Conservation (phyloP, 225 moss, liverwort and hornwort genomes). For the Pleurozium schreberi region DNA sequence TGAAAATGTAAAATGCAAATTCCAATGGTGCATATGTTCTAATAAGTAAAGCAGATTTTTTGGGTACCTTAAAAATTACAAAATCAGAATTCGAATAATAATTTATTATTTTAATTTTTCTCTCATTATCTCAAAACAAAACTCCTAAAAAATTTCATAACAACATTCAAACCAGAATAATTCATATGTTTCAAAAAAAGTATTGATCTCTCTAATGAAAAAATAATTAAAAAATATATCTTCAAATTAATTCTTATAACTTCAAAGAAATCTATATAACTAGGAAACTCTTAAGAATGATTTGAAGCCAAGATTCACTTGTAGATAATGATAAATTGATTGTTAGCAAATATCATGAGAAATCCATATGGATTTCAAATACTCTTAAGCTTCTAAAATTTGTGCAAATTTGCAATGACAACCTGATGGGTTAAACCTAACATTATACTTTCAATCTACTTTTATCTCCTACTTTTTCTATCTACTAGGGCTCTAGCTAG, state of each 20-base stretch:
- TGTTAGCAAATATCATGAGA: not conserved
- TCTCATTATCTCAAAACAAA: too few species aligned
- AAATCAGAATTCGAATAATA: too few species aligned
- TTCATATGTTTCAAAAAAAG: not conserved
- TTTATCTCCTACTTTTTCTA: not conserved
- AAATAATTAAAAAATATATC: not conserved
- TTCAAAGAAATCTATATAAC: not conserved
- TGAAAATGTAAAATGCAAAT: not conserved
- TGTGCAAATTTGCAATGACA: not conserved
- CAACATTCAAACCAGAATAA: not conserved
- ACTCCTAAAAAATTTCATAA: not conserved
- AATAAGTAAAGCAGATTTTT: not conserved
- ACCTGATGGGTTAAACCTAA: too few species aligned
- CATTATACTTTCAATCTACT: fast-evolving
- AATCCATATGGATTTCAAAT: too few species aligned
- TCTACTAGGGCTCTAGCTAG: too few species aligned
- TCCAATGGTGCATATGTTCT: not conserved
- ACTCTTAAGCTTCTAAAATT: not conserved
- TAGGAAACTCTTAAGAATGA: not conserved
- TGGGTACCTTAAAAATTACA: not conserved
- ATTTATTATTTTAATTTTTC: too few species aligned
- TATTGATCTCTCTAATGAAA: too few species aligned
- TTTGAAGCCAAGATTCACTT: not conserved
- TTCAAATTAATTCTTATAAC: not conserved
- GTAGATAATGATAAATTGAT: not conserved